A percentile compares a stretch with the other conserved stretches of the same genome.
These are phyloP conservation scores for Candida bentonensis DNA, from an alignment of 805 yeast species.

Conservation along the genomic window DNA sequence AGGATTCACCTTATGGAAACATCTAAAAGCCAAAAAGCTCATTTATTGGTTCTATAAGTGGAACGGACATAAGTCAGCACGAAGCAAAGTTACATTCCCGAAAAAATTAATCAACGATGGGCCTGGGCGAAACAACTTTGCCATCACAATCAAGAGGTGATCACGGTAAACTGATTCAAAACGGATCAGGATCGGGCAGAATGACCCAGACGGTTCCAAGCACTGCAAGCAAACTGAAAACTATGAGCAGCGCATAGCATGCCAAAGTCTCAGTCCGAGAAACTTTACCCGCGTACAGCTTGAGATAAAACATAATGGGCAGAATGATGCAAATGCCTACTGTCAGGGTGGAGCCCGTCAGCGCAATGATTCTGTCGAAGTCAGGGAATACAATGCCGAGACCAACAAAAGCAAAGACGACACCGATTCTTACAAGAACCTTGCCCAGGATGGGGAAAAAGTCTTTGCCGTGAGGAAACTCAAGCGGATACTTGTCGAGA, in stretches of 20 bases:
- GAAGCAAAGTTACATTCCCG: conserved; percentile 5
- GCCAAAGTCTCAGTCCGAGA: background rate
- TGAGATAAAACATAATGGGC: conserved; percentile 58
- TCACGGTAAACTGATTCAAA: too few relatives aligned
- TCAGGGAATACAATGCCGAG: conserved; percentile 58
- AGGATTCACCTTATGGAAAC: conserved; percentile 40
- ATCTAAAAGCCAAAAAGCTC: conserved; percentile 53
- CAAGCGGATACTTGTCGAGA: conserved; percentile 17
- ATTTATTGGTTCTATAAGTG: conserved; percentile 57
- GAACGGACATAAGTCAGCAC: conserved; percentile 19
- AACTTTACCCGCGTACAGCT: background rate
- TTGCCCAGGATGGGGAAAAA: conserved; percentile 3
- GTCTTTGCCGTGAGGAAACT: background rate
- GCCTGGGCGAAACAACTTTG: conserved; percentile 53
- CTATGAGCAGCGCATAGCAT: background rate
- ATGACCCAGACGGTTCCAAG: background rate
- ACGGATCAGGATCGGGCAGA: background rate
- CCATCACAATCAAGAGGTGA: conserved; percentile 26
- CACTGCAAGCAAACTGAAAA: background rate
- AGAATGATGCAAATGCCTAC: conserved; percentile 66
- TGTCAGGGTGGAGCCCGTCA: conserved; percentile 70
- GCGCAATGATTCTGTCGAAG: conserved; percentile 70
- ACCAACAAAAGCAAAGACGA: conserved; percentile 43
- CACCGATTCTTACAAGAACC: conserved; percentile 25
- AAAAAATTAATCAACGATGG: conserved; percentile 39